Evolutionary conservation across 345 rosid species (phyloP).

Genomic region (Arabidopsis suecica): DNA sequence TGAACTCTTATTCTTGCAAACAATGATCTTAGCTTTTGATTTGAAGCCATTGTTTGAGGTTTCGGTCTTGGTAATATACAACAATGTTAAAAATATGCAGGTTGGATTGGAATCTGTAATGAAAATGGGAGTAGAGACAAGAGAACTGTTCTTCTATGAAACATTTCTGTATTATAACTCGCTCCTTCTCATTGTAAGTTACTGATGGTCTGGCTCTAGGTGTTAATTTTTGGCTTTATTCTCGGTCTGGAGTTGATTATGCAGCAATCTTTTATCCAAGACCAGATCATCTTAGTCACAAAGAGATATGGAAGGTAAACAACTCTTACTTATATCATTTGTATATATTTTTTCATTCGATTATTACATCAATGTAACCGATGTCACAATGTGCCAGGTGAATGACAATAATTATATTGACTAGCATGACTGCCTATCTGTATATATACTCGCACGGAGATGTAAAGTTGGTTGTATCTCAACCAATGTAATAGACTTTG

Average conservation of each 20-base stretch:
- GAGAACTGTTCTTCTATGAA: conserved; percentile 90
- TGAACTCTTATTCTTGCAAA: neutral
- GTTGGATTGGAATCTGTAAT: conserved; percentile 93
- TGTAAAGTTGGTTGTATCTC: conserved; percentile 73
- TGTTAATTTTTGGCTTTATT: conserved; percentile 82
- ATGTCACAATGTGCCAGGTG: conserved; percentile 81
- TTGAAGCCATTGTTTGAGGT: conserved; percentile 7
- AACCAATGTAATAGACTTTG: too few species aligned
- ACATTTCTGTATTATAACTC: conserved; percentile 96
- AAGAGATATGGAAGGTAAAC: conserved; percentile 94
- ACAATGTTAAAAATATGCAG: conserved; percentile 52
- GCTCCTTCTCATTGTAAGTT: conserved; percentile 94
- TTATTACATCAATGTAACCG: neutral
- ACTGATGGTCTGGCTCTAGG: conserved; percentile 99
- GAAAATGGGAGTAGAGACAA: conserved; percentile 84
- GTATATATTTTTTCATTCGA: neutral
- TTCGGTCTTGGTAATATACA: neutral
- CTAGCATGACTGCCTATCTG: conserved; percentile 95
- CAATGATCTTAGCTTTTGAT: conserved; percentile 11
- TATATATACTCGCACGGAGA: conserved; percentile 97
- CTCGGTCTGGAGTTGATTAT: conserved; percentile 78
- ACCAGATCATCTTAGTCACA: conserved; percentile 86
- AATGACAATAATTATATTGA: conserved; percentile 92
- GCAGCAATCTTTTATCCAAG: conserved; percentile 79
- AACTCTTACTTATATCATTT: neutral